A percentile compares a stretch with the other conserved stretches of the same genome.
phyloP scores from a whole-genome alignment of 176 grass and related monocot species.

The Raddia guianensis region DNA sequence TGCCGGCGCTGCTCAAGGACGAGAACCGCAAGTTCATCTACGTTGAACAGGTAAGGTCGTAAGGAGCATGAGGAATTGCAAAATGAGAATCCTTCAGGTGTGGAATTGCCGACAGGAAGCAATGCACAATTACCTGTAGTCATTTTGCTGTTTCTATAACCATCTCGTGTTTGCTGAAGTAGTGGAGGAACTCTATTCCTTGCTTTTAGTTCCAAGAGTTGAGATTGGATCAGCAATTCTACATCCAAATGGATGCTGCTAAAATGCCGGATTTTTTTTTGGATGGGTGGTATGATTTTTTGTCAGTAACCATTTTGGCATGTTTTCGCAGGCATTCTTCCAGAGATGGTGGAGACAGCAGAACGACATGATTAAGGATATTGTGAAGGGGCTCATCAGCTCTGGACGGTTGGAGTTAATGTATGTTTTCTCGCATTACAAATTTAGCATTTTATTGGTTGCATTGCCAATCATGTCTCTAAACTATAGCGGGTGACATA shows the following conservation, averaged over 20 bases:
- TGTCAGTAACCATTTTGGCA: not conserved
- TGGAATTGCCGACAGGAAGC: not conserved
- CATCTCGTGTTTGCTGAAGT: not conserved
- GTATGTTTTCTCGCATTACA: constrained; percentile 33
- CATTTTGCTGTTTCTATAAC: not conserved
- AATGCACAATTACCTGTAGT: constrained; percentile 3
- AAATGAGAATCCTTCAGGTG: not conserved
- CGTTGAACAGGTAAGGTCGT: constrained; percentile 66
- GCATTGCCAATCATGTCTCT: constrained; percentile 1
- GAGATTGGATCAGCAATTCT: not conserved
- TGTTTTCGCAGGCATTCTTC: constrained; percentile 70
- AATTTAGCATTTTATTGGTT: not conserved
- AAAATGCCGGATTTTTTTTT: constrained; percentile 11
- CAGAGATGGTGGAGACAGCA: constrained; percentile 96
- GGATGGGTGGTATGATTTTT: not conserved
- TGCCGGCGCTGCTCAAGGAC: constrained; percentile 76
- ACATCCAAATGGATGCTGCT: not conserved
- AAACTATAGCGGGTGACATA: constrained; percentile 3
- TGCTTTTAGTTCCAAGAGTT: not conserved
- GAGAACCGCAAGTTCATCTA: constrained; percentile 93
- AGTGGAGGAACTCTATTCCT: not conserved
- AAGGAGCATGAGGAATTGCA: not conserved
- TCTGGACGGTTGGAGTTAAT: constrained; percentile 88
- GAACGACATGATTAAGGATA: constrained; percentile 69
- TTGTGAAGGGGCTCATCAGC: constrained; percentile 67